Percentiles rank a stretch among this genome's conserved stretches.
Conservation (phyloP, 129 eudicot genomes). For the Chrysanthemum lavandulifolium region DNA sequence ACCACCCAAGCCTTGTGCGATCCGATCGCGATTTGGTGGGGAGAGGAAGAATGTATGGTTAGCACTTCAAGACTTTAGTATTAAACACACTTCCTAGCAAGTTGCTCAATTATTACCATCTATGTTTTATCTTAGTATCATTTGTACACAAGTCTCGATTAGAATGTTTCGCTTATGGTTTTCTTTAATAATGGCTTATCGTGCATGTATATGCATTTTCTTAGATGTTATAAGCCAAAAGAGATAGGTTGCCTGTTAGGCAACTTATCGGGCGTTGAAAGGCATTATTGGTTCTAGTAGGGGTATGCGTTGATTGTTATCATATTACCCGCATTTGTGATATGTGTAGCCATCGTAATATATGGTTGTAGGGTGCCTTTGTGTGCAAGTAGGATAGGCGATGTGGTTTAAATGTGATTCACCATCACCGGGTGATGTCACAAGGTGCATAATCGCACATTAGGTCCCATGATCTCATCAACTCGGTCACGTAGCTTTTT, state of each 20-base stretch:
- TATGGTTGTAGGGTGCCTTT: no score
- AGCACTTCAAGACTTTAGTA: constrained; percentile 18
- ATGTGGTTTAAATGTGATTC: not conserved
- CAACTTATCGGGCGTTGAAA: not conserved
- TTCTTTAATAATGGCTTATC: not conserved
- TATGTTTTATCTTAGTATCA: not conserved
- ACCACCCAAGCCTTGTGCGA: constrained; percentile 97
- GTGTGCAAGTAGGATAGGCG: no score
- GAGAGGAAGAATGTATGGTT: constrained; percentile 99
- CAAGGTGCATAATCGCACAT: not conserved
- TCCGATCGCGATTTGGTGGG: constrained; percentile 94
- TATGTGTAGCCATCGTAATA: no score
- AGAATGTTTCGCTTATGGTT: not conserved
- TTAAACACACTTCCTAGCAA: not conserved
- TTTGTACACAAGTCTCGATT: not conserved
- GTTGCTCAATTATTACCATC: not conserved
- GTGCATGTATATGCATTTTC: not conserved
- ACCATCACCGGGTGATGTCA: not conserved
- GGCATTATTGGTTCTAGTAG: not conserved
- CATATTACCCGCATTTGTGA: no score
- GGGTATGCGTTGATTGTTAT: not conserved
- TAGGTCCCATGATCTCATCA: no score
- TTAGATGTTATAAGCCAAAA: not conserved
- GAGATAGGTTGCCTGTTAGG: not conserved
- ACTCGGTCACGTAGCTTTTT: no score